Base-by-base conservation (phyloP, 2,329 filamentous ascomycete species). In the Epichloe hybrida region DNA sequence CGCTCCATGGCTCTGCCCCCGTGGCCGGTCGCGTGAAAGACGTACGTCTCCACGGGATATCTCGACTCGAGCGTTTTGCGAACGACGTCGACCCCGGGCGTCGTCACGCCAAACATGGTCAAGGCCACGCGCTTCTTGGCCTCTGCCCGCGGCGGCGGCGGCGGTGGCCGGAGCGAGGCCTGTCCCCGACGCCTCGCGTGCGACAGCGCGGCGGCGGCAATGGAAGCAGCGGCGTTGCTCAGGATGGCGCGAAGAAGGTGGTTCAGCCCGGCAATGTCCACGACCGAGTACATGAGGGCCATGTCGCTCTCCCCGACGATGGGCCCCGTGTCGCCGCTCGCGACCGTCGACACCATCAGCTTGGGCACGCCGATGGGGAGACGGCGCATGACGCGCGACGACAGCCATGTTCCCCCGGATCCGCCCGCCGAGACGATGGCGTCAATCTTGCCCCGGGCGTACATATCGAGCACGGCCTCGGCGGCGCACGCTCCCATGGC, bases 71-170 rank as follows among this genome's bases (percentile, higher is more conserved):
- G 68, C 44, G 74, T 63, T 1, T 62, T 56, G 0, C 80, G 72
- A 2, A 83, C 75, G 1, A 62, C 64, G 46, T 81, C 75, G 0
- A 81, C 82, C 11, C 75, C 77, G 0, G 82, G 81, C 0, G 83
- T 87, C 0, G 84, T 88, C 5, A 87, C 82, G 2, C 84, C 83
- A 59, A 86, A 87, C 83, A 87, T 87, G 2, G 83, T 85, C 31
- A 86, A 75, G 0, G 75, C 83, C 6, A 86, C 69, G 0, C 74
- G 67, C 50, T 72, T 74, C 57, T 71, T 17, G 17, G 17, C 17
- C 17, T 17, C 17, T 17, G 17, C 17, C 17, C 17, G 17, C 17
- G 1, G 17, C 17, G 17, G 17, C 17, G 17, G 17, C 17, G 1
- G 17, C 17, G 17, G 17, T 2, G 17, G 42, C 23, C 54, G 23